phyloP scores from a whole-genome alignment of 2,329 filamentous ascomycete species.

The Metarhizium guizhouense region DNA sequence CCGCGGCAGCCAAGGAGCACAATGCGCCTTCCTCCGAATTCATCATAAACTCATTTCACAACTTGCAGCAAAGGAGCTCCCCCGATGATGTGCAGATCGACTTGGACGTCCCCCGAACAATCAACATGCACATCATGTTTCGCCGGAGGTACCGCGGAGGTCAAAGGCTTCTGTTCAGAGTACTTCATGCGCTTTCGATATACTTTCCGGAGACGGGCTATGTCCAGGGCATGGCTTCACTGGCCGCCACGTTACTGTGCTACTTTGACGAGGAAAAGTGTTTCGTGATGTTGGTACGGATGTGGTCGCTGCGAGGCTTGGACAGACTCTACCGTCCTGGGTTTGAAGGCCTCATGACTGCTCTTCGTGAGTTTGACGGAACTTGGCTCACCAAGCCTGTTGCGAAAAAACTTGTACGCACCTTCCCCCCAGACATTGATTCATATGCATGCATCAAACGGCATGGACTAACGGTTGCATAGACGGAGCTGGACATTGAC shows the following conservation, averaged over 20 bases:
- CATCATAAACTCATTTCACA: slow-evolving; percentile 63
- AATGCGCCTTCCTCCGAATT: slow-evolving; percentile 59
- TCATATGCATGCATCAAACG: background rate
- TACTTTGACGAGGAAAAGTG: slow-evolving; percentile 94
- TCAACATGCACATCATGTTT: slow-evolving; percentile 97
- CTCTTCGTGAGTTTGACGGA: slow-evolving; percentile 74
- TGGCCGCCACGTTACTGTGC: slow-evolving; percentile 85
- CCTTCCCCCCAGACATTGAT: slow-evolving; percentile 9
- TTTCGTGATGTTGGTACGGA: slow-evolving; percentile 92
- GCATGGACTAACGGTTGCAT: background rate
- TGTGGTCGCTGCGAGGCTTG: slow-evolving; percentile 84
- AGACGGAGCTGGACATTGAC: slow-evolving; percentile 71
- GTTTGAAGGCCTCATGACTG: slow-evolving; percentile 79
- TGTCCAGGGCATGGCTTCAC: slow-evolving; percentile 93
- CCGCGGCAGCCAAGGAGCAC: slow-evolving; percentile 60
- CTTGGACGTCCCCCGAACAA: slow-evolving; percentile 89
- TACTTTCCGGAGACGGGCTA: slow-evolving; percentile 90
- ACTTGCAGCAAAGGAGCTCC: slow-evolving; percentile 63
- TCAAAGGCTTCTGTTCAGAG: slow-evolving; percentile 83
- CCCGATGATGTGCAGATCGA: slow-evolving; percentile 96
- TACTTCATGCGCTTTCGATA: slow-evolving; percentile 83
- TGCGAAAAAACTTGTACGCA: slow-evolving; percentile 65
- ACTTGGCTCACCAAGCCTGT: slow-evolving; percentile 79
- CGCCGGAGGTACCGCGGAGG: slow-evolving; percentile 83
- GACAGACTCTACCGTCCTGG: slow-evolving; percentile 76